Evolutionary conservation across 1,284 basidiomycete species (phyloP).

Genomic region (Ceratobasidium sp.): DNA sequence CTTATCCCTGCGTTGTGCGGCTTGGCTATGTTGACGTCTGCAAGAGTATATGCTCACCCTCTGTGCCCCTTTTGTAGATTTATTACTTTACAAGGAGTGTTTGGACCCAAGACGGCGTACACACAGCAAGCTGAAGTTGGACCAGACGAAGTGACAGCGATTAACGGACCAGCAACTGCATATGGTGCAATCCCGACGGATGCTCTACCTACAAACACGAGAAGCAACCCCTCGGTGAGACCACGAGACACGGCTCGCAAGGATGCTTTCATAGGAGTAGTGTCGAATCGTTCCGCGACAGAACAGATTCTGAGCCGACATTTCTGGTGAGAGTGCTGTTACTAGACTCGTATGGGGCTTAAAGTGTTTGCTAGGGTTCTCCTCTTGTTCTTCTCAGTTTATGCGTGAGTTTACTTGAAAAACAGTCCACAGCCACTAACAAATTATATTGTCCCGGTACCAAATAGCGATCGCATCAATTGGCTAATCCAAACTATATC

Average conservation of each 20-base stretch:
- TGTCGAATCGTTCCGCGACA: constrained; percentile 54
- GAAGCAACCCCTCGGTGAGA: neutral
- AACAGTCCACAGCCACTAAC: no score
- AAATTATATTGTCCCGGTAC: neutral
- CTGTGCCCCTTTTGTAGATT: constrained; percentile 50
- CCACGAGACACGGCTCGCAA: constrained; percentile 48
- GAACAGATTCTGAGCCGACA: constrained; percentile 57
- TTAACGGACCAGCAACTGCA: neutral
- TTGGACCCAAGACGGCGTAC: constrained; percentile 53
- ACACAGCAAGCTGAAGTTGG: constrained; percentile 33
- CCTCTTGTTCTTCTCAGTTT: constrained; percentile 54
- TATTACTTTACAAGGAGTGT: constrained; percentile 55
- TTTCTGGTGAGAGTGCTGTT: constrained; percentile 54
- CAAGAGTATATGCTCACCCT: neutral
- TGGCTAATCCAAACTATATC: constrained; percentile 59
- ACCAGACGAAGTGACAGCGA: constrained; percentile 7
- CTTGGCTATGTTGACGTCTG: neutral
- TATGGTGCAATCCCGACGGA: constrained; percentile 18
- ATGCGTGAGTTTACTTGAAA: constrained; percentile 50
- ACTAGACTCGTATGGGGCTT: neutral
- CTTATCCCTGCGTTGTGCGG: constrained; percentile 57
- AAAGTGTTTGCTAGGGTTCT: constrained; percentile 49
- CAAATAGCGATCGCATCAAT: constrained; percentile 58
- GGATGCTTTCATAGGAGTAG: constrained; percentile 56
- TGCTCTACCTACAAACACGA: constrained; percentile 8